Evolutionary conservation across 805 yeast genomes (phyloP), one percentile per base, ranked within the genome.

Genomic region (Suhomyces emberorum): DNA sequence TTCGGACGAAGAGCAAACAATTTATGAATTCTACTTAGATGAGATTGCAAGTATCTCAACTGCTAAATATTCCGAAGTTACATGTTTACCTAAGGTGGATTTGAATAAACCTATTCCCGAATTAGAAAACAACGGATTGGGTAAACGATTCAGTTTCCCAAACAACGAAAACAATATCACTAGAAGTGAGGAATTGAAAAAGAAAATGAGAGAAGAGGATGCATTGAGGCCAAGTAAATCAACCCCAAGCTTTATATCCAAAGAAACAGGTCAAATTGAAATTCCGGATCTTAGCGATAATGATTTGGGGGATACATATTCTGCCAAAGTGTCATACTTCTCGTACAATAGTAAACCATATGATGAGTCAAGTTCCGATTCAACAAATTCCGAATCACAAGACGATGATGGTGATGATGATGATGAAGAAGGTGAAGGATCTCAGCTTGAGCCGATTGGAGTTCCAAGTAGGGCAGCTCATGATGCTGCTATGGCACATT

Each of bases 121-220:
- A 7, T 49, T 49, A 19, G 63, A 62, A 35, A 65, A 66, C 37
- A 49, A 43, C 12, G 72, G 72, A 5, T 47, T 52, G 1, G 72
- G 72, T 0, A 54, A 48, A 25, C 39, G 49, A 10, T 68, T 67
- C 39, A 56, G 57, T 32, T 69, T 68, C 44, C 73, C 73, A 8
- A 65, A 65, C 32, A 49, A 55, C 32, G 38, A 15, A 15, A 33
- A 41, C 5, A 67, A 67, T 38, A 44, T 65, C 18, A 67, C 73
- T 10, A 67, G 65, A 33, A 47, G 50, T 28, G 44, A 25, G n/a
- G 18, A 18, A 20, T 14, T 32, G 5, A 15, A 25, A 16, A 28
- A 20, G 12, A 22, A 28, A 16, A 24, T 20, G 10, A 15, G 28
- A 5, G 27, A 36, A 6, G 24, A 15, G 8, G 20, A 29, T 16